These are phyloP conservation scores for Daucus carota DNA, from an alignment of 129 eudicot genomes.

Conservation along the genomic window DH1_v3.0 NC_030385.2:30083001-30083500, in stretches of 20 bases:
- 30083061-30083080: constrained; percentile 9
- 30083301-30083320: constrained; percentile 91
- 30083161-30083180: constrained; percentile 36
- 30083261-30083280: constrained; percentile 61
- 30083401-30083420: too few species aligned
- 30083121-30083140: constrained; percentile 61
- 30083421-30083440: too few species aligned
- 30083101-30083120: constrained; percentile 89
- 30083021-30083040: constrained; percentile 33
- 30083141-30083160: constrained; percentile 34
- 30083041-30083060: constrained; percentile 23
- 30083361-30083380: constrained; percentile 62
- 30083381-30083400: too few species aligned
- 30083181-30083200: constrained; percentile 43
- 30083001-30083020: constrained; percentile 21
- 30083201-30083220: constrained; percentile 40
- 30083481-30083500: too few species aligned
- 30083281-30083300: constrained; percentile 82
- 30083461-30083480: too few species aligned
- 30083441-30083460: too few species aligned
- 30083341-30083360: constrained; percentile 62
- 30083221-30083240: constrained; percentile 51
- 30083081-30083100: constrained; percentile 40
- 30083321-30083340: constrained; percentile 63
- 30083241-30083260: constrained; percentile 88